A percentile compares a stretch with the other conserved stretches of the same genome.
phyloP scores from a whole-genome alignment of 257 asterid genomes.

The Fraxinus anomala region DNA sequence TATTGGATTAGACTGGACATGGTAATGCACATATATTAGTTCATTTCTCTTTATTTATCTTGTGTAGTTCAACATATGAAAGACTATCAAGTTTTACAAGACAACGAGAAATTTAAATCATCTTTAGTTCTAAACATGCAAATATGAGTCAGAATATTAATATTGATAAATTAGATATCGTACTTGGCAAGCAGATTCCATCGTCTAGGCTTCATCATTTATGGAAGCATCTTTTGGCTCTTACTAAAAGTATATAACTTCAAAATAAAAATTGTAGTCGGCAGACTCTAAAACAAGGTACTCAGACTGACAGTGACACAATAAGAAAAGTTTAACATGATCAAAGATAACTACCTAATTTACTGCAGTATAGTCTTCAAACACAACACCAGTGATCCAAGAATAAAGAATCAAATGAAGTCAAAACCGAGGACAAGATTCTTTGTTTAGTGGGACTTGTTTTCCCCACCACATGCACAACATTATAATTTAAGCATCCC shows the following conservation, averaged over 20 bases:
- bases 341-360: neutral
- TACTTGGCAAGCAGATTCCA: neutral
- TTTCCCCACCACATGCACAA: neutral
- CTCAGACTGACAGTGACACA: neutral
- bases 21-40: too few species aligned
- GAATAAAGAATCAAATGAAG: slow-evolving; percentile 18
- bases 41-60: neutral
- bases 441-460: neutral
- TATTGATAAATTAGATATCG: too few species aligned
- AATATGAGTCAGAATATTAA: too few species aligned
- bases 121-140: neutral
- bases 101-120: neutral
- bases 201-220: too few species aligned
- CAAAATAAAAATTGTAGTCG: neutral
- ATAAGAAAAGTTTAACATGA: slow-evolving; percentile 1
- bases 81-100: neutral
- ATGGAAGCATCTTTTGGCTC: neutral
- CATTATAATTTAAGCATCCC: neutral
- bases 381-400: neutral
- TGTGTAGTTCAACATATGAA: neutral
- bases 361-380: neutral
- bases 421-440: slow-evolving; percentile 9
- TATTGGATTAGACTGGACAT: too few species aligned
- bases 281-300: neutral
- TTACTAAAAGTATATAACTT: too few species aligned